phyloP scores from a whole-genome alignment of 1,284 basidiomycete genomes.

The Thecaphora frezii region DNA sequence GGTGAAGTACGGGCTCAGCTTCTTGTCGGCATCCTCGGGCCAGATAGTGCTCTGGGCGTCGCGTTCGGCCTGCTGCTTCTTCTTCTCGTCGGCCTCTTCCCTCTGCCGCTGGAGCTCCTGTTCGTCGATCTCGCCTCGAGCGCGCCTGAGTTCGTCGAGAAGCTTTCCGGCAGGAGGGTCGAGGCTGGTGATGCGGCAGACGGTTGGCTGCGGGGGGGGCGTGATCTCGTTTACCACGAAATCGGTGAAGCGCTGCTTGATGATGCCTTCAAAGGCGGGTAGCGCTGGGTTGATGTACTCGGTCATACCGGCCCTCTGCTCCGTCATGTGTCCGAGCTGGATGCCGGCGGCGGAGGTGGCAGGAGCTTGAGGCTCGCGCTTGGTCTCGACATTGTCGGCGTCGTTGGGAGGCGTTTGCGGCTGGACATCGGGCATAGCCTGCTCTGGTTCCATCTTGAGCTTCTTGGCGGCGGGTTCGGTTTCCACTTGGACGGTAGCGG shows the following conservation, averaged over 20 bases:
- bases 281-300: slow-evolving; percentile 38
- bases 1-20: slow-evolving; percentile 21
- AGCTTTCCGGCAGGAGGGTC: slow-evolving; percentile 31
- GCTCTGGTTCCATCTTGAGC: too few species aligned
- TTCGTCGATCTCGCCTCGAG: background rate
- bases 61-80: slow-evolving; percentile 1
- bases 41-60: slow-evolving; percentile 8
- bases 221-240: slow-evolving; percentile 51
- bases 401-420: too few species aligned
- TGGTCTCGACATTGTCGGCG: slow-evolving; percentile 1
- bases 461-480: too few species aligned
- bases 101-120: background rate
- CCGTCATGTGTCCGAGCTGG: slow-evolving; percentile 22
- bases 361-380: background rate
- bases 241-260: slow-evolving; percentile 55
- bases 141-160: slow-evolving; percentile 5
- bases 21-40: slow-evolving; percentile 18
- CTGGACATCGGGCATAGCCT: too few species aligned
- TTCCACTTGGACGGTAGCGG: too few species aligned
- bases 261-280: slow-evolving; percentile 48
- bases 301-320: slow-evolving; percentile 35
- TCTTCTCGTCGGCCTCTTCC: slow-evolving; percentile 1
- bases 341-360: background rate
- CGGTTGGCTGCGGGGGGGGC: slow-evolving; percentile 7
- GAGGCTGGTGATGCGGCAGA: slow-evolving; percentile 38